phyloP scores from a whole-genome alignment of 768 basidiomycete genomes.

The Auriscalpium vulgare region DNA sequence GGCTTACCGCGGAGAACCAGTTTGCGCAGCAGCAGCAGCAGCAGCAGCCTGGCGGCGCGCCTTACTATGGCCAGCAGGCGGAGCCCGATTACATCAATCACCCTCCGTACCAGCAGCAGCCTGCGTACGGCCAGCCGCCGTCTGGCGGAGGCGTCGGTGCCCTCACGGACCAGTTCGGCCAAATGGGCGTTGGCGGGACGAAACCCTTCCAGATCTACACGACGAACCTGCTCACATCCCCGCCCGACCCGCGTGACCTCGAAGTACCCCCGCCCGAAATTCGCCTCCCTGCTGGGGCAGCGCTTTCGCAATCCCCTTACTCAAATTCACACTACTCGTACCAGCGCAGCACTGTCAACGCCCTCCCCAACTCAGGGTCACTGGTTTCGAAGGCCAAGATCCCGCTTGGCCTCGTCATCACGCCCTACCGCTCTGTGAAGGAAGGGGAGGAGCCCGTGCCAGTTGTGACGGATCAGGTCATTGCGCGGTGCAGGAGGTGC shows the following conservation, averaged over 20 bases:
- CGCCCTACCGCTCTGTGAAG: slow-evolving; percentile 43
- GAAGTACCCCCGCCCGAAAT: slow-evolving; percentile 82
- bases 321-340: slow-evolving; percentile 89
- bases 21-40: slow-evolving; percentile 47
- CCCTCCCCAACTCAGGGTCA: slow-evolving; percentile 13
- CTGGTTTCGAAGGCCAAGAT: slow-evolving; percentile 35
- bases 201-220: slow-evolving; percentile 77
- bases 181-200: slow-evolving; percentile 80
- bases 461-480: slow-evolving; percentile 42
- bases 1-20: slow-evolving; percentile 61
- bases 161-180: slow-evolving; percentile 77
- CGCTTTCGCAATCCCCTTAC: slow-evolving; percentile 64
- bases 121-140: slow-evolving; percentile 29
- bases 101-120: slow-evolving; percentile 37
- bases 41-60: slow-evolving; percentile 33
- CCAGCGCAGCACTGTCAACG: slow-evolving; percentile 63
- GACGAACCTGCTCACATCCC: slow-evolving; percentile 86
- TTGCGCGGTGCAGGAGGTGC: slow-evolving; percentile 46
- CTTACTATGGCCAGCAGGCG: slow-evolving; percentile 37
- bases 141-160: slow-evolving; percentile 39
- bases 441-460: slow-evolving; percentile 38
- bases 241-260: slow-evolving; percentile 85
- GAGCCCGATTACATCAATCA: slow-evolving; percentile 38
- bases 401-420: slow-evolving; percentile 41
- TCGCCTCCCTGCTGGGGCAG: slow-evolving; percentile 77